phyloP scores from a whole-genome alignment of 2,329 filamentous ascomycete species.

The Cercospora janseana region DNA sequence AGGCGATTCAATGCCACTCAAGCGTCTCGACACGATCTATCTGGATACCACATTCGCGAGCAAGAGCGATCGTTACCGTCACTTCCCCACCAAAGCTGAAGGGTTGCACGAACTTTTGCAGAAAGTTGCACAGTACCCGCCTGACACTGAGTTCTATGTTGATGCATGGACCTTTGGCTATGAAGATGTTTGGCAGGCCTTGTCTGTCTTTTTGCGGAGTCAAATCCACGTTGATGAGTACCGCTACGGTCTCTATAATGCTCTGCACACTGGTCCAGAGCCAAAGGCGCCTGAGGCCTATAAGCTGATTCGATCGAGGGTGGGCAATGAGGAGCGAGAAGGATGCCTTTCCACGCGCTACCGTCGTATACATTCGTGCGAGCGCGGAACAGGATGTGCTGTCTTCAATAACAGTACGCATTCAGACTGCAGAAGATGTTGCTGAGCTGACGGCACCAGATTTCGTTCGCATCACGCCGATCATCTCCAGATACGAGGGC shows the following conservation, averaged over 20 bases:
- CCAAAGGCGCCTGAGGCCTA: conserved; percentile 57
- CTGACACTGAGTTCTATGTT: conserved; percentile 76
- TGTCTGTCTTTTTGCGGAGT: conserved; percentile 68
- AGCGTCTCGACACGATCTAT: conserved; percentile 75
- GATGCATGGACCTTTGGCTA: conserved; percentile 91
- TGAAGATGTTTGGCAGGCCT: conserved; percentile 84
- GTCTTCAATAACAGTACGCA: conserved; percentile 43
- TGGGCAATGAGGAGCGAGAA: conserved; percentile 66
- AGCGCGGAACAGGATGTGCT: conserved; percentile 65
- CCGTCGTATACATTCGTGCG: conserved; percentile 80
- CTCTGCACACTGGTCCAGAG: conserved; percentile 50
- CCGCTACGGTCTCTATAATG: conserved; percentile 68
- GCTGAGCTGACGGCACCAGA: conserved; percentile 37
- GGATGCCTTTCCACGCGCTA: conserved; percentile 67
- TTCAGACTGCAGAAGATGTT: background rate
- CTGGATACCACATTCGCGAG: conserved; percentile 79
- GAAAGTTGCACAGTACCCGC: conserved; percentile 66
- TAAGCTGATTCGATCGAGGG: conserved; percentile 68
- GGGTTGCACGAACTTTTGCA: conserved; percentile 71
- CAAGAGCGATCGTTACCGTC: conserved; percentile 48
- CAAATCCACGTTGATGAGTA: conserved; percentile 82
- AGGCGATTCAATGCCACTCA: conserved; percentile 53
- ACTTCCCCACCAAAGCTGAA: conserved; percentile 66
- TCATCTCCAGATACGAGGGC: conserved; percentile 61
- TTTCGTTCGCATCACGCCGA: conserved; percentile 73